Base-by-base conservation (phyloP, 2,329 filamentous ascomycete genomes). In the Hymenoscyphus fraxineus region DNA sequence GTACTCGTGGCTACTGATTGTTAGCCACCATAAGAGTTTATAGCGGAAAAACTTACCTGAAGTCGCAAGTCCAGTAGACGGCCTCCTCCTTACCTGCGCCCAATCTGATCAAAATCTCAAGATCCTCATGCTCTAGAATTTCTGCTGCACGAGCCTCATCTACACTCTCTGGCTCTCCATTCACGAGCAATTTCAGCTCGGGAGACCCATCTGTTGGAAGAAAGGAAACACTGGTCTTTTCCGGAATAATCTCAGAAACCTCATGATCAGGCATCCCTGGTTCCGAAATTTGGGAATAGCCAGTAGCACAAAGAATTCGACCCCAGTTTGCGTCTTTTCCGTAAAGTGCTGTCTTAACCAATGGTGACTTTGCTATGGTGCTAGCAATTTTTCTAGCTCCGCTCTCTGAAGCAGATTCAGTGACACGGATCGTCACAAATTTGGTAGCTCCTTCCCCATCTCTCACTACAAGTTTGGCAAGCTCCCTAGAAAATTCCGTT, bases 271-370 rank as follows among this genome's bases (percentile, higher is more conserved):
- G 78, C 71, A 81, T 77, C 1, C 83, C 85, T 0, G 84, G 85
- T 69, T 85, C 84, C 1, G 83, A 84, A 67, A 88, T 82, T 58
- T 87, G 79, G 15, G 86, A 82, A 76, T 98, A 98, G 2, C 95
- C 95, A 4, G 93, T 93, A 0, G 95, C 94, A 77, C 95, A 98
- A 35, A 98, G 84, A 67, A 99, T 96, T 62, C 95, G 92, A 40
- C 95, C 95, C 95, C 95, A 99, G 81, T 99, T 99, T 19, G 95
- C 95, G 76, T 99, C 95, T 76, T 93, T 92, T 69, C 95, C 95
- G 78, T 99, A 99, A 51, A 99, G 82, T 0, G 95, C 95, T 0
- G 95, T 99, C 83, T 99, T 99, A 72, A 99, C 95, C 13, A 99
- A 86, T 9, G 95, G 92, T 0, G 93, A 97, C 60, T 89, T 87